Percentiles rank a stretch among this genome's conserved stretches.
Conservation (phyloP, 192 early-diverging fungal genomes). For the Coemansia sp. region DNA sequence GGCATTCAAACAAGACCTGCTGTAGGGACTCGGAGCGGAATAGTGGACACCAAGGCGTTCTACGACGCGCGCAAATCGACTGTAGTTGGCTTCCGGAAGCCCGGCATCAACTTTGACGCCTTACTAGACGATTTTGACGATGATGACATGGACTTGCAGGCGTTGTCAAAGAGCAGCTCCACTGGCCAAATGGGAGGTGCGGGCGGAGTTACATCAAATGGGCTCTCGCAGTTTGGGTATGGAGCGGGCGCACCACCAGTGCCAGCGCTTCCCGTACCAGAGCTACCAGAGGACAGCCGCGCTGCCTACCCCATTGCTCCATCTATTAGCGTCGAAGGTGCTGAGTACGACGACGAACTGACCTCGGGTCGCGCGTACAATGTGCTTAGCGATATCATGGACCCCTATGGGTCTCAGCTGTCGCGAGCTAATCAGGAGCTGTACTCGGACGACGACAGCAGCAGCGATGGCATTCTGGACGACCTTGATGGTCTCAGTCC, state of each 20-base stretch:
- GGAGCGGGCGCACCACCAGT: slow-evolving; percentile 25
- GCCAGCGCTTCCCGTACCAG: slow-evolving; percentile 19
- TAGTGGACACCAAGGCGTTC: slow-evolving; percentile 18
- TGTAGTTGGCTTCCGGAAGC: slow-evolving; percentile 39
- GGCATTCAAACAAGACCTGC: neutral
- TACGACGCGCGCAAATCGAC: slow-evolving; percentile 52
- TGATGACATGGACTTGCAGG: slow-evolving; percentile 16
- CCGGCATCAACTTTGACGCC: slow-evolving; percentile 52
- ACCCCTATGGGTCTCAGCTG: slow-evolving; percentile 33
- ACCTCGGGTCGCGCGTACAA: slow-evolving; percentile 44
- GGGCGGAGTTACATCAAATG: neutral
- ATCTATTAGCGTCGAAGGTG: neutral
- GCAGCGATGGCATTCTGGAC: slow-evolving; percentile 36
- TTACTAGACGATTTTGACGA: slow-evolving; percentile 47
- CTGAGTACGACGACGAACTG: slow-evolving; percentile 20
- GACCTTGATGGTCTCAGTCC: slow-evolving; percentile 38
- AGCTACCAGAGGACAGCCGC: slow-evolving; percentile 14
- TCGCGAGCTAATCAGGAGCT: slow-evolving; percentile 32
- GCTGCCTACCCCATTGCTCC: slow-evolving; percentile 12
- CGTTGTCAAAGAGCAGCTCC: slow-evolving; percentile 13
- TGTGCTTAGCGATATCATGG: slow-evolving; percentile 50
- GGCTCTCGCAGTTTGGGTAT: slow-evolving; percentile 21
- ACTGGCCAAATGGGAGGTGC: neutral
- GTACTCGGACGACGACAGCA: slow-evolving; percentile 46
- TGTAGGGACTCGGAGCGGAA: neutral